Evolutionary conservation across 495 filamentous ascomycete species (phyloP), one percentile per base, ranked within the genome.

Genomic region (Penicillium tannophilum): DNA sequence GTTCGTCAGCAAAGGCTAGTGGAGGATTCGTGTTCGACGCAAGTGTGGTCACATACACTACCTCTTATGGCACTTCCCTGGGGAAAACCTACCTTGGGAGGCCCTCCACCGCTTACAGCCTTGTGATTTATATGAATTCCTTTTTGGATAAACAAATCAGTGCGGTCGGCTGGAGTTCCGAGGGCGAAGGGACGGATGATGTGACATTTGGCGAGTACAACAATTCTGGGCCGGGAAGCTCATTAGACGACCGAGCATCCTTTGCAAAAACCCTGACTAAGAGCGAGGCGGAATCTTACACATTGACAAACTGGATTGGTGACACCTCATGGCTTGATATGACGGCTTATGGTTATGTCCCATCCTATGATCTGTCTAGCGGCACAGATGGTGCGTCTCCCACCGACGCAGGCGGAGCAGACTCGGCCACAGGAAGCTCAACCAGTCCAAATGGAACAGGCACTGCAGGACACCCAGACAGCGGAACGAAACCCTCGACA

Each of bases 281-380:
- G 12, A 19, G 19, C 0, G 19, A 53, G 30, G 49, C 50, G 5
- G 5, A 36, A 8, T 26, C 48, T 5, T 59, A 53, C 26, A 26
- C 49, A 7, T 19, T 59, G 10, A 11, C 41, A 1, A 24, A 47
- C 10, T 59, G 49, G 49, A 26, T 59, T 45, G 39, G 49, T 2
- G 43, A 53, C 17, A 59, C 56, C 7, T 43, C 56, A 2, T 59
- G 56, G 56, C 16, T 59, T 36, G 49, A 59, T 26, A 59, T 59
- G 56, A 36, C 12, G 20, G 41, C 56, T 3, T 59, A 53, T n/a
- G 39, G 36, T 41, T 39, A 35, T 16, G 16, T 20, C 5, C 56
- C 56, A 2, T 59, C 56, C 5, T 59, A 53, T 47, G 30, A 48
- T 41, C 17, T 59, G 6, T 30, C 46, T 17, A 23, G 20, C 11